Percentiles rank a stretch among this genome's conserved stretches.
Conservation (phyloP, 352 stramenopile species). For the Aphanomyces invadans region DNA sequence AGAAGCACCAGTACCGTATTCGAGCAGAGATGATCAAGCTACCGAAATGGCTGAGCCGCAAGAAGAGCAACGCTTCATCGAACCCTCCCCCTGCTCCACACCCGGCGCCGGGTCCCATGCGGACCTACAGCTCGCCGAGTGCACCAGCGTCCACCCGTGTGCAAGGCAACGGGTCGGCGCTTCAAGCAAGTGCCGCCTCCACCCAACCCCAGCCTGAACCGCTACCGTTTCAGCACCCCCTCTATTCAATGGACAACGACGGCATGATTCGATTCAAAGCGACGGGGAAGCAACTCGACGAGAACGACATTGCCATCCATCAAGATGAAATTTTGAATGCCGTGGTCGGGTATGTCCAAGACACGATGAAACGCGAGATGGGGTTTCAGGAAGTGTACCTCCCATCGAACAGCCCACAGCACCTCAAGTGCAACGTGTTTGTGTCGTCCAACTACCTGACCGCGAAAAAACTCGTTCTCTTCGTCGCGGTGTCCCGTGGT, state of each 20-base stretch:
- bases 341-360: slow-evolving; percentile 79
- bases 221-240: slow-evolving; percentile 63
- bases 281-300: slow-evolving; percentile 69
- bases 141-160: neutral
- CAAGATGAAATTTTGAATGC: slow-evolving; percentile 84
- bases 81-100: neutral
- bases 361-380: slow-evolving; percentile 73
- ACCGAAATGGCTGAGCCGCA: slow-evolving; percentile 20
- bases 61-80: slow-evolving; percentile 21
- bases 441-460: slow-evolving; percentile 74
- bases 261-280: slow-evolving; percentile 82
- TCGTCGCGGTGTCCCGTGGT: slow-evolving; percentile 73
- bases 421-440: slow-evolving; percentile 79
- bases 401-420: slow-evolving; percentile 44
- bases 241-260: slow-evolving; percentile 78
- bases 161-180: neutral
- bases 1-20: neutral
- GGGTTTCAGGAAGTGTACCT: slow-evolving; percentile 73
- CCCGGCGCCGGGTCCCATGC: neutral
- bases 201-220: slow-evolving; percentile 21
- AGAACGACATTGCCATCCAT: slow-evolving; percentile 79
- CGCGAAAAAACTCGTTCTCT: slow-evolving; percentile 75
- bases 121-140: slow-evolving; percentile 3
- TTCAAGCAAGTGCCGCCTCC: neutral
- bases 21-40: slow-evolving; percentile 17